phyloP scores from a whole-genome alignment of 176 grass and related monocot genomes.

The Chrysopogon serrulatus region DNA sequence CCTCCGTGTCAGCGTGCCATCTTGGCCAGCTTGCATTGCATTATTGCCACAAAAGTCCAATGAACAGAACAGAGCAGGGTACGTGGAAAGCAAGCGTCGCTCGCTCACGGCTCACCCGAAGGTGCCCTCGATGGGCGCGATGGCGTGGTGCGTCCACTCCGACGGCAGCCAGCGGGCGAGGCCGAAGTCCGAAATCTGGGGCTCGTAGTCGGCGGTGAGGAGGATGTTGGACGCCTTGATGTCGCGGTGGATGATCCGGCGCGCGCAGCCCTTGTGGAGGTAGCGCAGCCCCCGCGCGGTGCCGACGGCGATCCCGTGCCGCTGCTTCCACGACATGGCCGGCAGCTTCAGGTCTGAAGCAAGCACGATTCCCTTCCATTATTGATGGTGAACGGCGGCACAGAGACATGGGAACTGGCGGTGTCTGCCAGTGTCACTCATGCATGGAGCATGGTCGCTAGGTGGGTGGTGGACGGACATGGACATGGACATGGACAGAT shows the following conservation, averaged over 20 bases:
- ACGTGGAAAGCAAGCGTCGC: not conserved
- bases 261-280: constrained; percentile 84
- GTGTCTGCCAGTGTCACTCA: too few relatives aligned
- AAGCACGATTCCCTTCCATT: not conserved
- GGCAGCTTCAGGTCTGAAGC: constrained; percentile 69
- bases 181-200: constrained; percentile 98
- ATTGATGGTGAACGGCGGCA: not conserved
- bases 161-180: constrained; percentile 87
- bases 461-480: too few relatives aligned
- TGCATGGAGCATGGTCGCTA: too few relatives aligned
- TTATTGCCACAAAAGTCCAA: not conserved
- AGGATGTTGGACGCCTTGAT: constrained; percentile 94
- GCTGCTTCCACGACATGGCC: constrained; percentile 64
- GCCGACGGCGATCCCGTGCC: constrained; percentile 63
- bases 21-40: not conserved
- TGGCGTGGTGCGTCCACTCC: constrained; percentile 88
- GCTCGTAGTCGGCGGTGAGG: constrained; percentile 59
- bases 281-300: constrained; percentile 73
- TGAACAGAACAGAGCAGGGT: not conserved
- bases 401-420: too few relatives aligned
- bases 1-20: not conserved
- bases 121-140: constrained; percentile 91
- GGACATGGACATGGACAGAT: not conserved
- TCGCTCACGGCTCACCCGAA: constrained; percentile 81
- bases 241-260: constrained; percentile 89